Evolutionary conservation across 1,139 yeast genomes (phyloP).

Genomic region (Trichomonascaceae sp.): DNA sequence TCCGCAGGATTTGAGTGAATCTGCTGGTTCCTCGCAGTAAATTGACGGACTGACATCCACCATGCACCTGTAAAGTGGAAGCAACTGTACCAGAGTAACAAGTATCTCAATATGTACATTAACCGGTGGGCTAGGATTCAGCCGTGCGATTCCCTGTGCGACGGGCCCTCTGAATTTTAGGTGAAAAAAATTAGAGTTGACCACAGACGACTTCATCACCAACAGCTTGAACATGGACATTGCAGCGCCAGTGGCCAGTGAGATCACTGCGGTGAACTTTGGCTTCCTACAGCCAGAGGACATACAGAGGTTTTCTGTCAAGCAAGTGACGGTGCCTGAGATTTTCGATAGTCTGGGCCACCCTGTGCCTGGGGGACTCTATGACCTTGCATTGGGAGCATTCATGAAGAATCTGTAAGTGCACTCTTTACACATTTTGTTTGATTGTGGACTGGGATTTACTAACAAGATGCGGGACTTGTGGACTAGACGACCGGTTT

Average conservation of each 20-base stretch:
- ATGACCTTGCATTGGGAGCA: constrained; percentile 91
- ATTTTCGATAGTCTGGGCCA: constrained; percentile 94
- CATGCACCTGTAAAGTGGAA: too few relatives aligned
- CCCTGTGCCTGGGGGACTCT: constrained; percentile 86
- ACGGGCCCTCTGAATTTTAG: too few relatives aligned
- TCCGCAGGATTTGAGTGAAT: too few relatives aligned
- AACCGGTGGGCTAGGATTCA: too few relatives aligned
- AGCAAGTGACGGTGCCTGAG: constrained; percentile 88
- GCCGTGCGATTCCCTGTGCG: too few relatives aligned
- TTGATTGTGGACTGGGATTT: constrained; percentile 3
- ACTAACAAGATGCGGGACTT: constrained; percentile 55
- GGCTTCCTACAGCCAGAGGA: constrained; percentile 75
- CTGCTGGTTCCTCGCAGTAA: too few relatives aligned
- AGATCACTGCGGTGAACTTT: constrained; percentile 85
- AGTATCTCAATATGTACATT: too few relatives aligned
- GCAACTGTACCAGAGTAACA: too few relatives aligned
- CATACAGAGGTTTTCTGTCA: constrained; percentile 75
- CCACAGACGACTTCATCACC: too few relatives aligned
- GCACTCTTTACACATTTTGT: constrained; percentile 3
- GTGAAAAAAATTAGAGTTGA: too few relatives aligned
- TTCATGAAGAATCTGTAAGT: constrained; percentile 56
- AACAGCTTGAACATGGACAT: constrained; percentile 57
- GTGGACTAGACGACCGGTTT: constrained; percentile 87
- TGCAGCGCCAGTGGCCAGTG: constrained; percentile 91
- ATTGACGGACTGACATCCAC: too few relatives aligned